Conservation (phyloP, 2,329 filamentous ascomycete species). For the Calonectria naviculata region DNA sequence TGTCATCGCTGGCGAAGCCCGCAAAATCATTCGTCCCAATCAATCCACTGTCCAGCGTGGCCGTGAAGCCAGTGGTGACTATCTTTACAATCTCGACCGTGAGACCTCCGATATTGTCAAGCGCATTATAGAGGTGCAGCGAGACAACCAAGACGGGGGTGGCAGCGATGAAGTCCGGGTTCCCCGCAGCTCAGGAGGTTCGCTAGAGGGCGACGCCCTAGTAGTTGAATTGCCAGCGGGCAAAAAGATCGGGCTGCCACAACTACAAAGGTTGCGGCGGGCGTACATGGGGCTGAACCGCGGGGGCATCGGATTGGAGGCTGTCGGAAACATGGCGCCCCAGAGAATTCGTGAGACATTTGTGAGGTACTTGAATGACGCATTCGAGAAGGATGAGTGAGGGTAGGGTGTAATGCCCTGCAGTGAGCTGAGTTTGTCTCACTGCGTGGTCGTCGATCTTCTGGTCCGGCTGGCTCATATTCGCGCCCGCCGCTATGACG, state of each 20-base stretch:
- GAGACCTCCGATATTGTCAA: constrained; percentile 82
- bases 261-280: constrained; percentile 80
- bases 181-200: constrained; percentile 46
- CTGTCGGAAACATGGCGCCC: constrained; percentile 63
- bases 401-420: background rate
- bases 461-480: background rate
- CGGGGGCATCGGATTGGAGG: constrained; percentile 71
- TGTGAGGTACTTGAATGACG: constrained; percentile 74
- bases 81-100: constrained; percentile 83
- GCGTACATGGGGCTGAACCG: constrained; percentile 83
- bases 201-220: constrained; percentile 56
- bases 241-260: constrained; percentile 75
- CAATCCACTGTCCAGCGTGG: constrained; percentile 76
- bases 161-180: constrained; percentile 65
- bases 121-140: constrained; percentile 75
- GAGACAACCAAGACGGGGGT: constrained; percentile 67
- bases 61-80: constrained; percentile 75
- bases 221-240: constrained; percentile 72
- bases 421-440: background rate
- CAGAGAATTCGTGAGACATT: constrained; percentile 71
- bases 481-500: background rate
- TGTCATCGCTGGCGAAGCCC: constrained; percentile 70
- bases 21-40: constrained; percentile 78
- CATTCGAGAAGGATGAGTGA: constrained; percentile 69
- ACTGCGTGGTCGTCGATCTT: background rate